Evolutionary conservation across 441 rosid genomes (phyloP), one percentile per base, ranked within the genome.

Genomic region (Bruguiera hainesii): DNA sequence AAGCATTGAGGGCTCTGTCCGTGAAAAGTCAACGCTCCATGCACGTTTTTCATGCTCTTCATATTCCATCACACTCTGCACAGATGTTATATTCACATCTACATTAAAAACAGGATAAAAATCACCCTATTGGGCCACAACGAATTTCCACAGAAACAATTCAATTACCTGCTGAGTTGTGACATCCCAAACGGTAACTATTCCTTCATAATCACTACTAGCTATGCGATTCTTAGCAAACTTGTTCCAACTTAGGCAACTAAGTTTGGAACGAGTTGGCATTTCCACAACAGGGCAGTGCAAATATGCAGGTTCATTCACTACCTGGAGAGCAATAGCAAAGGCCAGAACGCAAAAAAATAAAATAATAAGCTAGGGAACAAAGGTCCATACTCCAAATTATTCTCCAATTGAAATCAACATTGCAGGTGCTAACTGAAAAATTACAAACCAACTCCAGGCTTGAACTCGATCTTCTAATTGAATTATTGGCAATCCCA

Each of bases 11-110:
- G 98, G 97, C 65, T 96, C 99, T 8, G 92, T 88, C 65, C 82
- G 79, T 56, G 97, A 96, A 81, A 93, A 96, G 76, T 96, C 99
- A 75, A 96, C 99, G 80, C 98, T 92, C 99, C 99, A 96, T 61
- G 98, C 99, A 53, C 98, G 97, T 73, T 93, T 96, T 73, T 92
- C 97, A 77, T 96, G 99, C 80, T 96, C 99, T 81, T 96, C 99
- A 72, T 92, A 96, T 83, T 92, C 96, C 99, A 93, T 89, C 69
- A 96, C 85, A 85, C 87, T 82, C 97, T 90, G 87, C 57, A 75
- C 56, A 28, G 37, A 59, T 8, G 56, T 59, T 64, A 65, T 62
- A 67, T 39, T 46, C 31, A 69, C 28, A 23, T n/a, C 52, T 23
- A 61, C 63, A 25, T 50, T 25, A 29, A 10, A 71, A 64, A 71